Evolutionary conservation across 2,329 filamentous ascomycete species (phyloP).

Genomic region (Phialophora macrospora): DNA sequence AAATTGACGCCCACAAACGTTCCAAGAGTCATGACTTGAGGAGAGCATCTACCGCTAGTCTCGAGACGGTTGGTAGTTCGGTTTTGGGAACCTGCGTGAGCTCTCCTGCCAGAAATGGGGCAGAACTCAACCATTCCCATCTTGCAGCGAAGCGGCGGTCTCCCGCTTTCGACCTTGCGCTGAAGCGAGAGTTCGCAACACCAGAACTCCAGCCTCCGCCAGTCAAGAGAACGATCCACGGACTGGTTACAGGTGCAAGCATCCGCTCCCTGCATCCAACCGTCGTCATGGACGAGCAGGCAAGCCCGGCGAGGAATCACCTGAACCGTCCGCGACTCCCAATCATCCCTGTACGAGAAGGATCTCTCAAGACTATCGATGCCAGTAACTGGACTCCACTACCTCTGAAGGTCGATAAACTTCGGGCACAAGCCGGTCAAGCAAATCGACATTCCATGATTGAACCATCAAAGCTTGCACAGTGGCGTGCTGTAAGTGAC

Average conservation of each 20-base stretch:
- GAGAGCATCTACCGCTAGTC: slow-evolving; percentile 20
- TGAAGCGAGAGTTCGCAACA: slow-evolving; percentile 17
- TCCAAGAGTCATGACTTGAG: slow-evolving; percentile 5
- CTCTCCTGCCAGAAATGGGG: slow-evolving; percentile 18
- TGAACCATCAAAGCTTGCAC: slow-evolving; percentile 28
- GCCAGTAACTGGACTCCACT: slow-evolving; percentile 26
- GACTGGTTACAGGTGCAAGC: slow-evolving; percentile 19
- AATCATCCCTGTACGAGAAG: slow-evolving; percentile 16
- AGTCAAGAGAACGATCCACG: slow-evolving; percentile 22
- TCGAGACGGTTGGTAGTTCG: slow-evolving; percentile 28
- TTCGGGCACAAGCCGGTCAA: slow-evolving; percentile 1
- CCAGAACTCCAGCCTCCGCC: slow-evolving; percentile 20
- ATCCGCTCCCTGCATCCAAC: slow-evolving; percentile 28
- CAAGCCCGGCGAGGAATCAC: slow-evolving; percentile 5
- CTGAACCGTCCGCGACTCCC: slow-evolving; percentile 3
- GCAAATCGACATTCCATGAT: slow-evolving; percentile 30
- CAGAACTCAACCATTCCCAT: background rate
- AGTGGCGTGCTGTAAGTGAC: slow-evolving; percentile 31
- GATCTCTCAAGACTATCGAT: slow-evolving; percentile 32
- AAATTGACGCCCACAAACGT: slow-evolving; percentile 3
- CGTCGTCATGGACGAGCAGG: slow-evolving; percentile 19
- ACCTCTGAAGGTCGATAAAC: slow-evolving; percentile 17
- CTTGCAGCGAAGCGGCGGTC: slow-evolving; percentile 2
- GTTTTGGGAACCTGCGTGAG: slow-evolving; percentile 23
- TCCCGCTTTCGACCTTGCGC: slow-evolving; percentile 18